Evolutionary conservation across 2,329 filamentous ascomycete species (phyloP).

Genomic region (Phyllachora maydis): DNA sequence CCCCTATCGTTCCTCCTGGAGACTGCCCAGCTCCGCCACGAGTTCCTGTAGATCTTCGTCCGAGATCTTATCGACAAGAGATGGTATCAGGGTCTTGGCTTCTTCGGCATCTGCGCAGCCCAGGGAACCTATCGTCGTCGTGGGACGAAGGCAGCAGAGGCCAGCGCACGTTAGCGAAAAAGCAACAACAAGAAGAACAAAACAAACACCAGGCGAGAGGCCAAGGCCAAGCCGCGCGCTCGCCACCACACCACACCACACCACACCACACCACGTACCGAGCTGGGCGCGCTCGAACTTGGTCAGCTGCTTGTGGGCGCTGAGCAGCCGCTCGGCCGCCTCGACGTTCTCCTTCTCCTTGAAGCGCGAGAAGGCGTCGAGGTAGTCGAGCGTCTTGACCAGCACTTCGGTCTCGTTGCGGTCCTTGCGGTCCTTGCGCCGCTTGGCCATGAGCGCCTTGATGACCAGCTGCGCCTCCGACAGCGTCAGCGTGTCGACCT

Average conservation of each 20-base stretch:
- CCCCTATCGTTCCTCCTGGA: too few species aligned
- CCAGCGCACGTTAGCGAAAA: too few species aligned
- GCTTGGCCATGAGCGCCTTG: conserved; percentile 68
- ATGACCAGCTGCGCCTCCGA: conserved; percentile 86
- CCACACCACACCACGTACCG: conserved; percentile 38
- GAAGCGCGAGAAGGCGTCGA: conserved; percentile 88
- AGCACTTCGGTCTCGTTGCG: conserved; percentile 76
- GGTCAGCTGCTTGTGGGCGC: conserved; percentile 58
- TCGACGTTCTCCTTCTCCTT: conserved; percentile 89
- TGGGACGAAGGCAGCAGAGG: too few species aligned
- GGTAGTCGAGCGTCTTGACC: conserved; percentile 75
- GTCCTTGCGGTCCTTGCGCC: conserved; percentile 60
- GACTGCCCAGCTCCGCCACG: conserved; percentile 78
- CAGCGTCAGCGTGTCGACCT: conserved; percentile 78
- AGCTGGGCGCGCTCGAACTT: conserved; percentile 89
- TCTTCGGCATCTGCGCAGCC: conserved; percentile 89
- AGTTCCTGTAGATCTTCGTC: conserved; percentile 78
- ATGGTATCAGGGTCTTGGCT: conserved; percentile 89
- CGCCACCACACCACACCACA: too few species aligned
- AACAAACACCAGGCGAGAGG: background rate
- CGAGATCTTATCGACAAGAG: conserved; percentile 67
- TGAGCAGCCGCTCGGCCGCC: conserved; percentile 75
- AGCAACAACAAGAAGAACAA: conserved; percentile 1
- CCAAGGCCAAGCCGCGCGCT: too few species aligned
- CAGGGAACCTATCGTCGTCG: conserved; percentile 54